Conservation (phyloP, 2,329 filamentous ascomycete species). For the Nothomitra cinnamomea region DNA sequence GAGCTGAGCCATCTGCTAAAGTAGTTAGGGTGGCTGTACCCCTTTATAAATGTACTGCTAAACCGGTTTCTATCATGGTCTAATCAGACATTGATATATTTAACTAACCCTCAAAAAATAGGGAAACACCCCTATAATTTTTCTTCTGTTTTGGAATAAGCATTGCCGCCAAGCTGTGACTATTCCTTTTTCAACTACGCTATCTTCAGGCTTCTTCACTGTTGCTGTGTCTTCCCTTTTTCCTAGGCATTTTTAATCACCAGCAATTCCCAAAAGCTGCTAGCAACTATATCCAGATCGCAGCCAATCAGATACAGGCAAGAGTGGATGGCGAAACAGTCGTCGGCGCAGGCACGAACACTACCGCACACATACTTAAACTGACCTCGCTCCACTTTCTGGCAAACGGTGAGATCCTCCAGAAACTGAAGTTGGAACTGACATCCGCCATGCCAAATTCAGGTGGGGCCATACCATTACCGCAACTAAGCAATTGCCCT, state of each 20-base stretch:
- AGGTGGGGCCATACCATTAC: neutral
- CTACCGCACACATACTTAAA: constrained; percentile 1
- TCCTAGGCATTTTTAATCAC: too few relatives aligned
- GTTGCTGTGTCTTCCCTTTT: too few relatives aligned
- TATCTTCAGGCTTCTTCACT: too few relatives aligned
- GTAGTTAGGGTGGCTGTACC: constrained; percentile 8
- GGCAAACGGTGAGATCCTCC: neutral
- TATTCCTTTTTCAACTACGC: too few relatives aligned
- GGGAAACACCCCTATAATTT: too few relatives aligned
- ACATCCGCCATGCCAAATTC: neutral
- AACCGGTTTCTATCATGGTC: neutral
- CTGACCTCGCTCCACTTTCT: constrained; percentile 1
- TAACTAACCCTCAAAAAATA: neutral
- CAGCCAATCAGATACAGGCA: neutral
- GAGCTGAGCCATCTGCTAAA: constrained; percentile 9
- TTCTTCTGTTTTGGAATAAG: too few relatives aligned
- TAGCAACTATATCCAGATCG: too few relatives aligned
- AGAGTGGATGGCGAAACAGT: neutral
- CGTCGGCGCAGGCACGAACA: neutral
- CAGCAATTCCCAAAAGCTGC: too few relatives aligned
- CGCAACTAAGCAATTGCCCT: constrained; percentile 4
- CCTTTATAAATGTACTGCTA: neutral
- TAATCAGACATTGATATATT: neutral
- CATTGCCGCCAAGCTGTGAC: too few relatives aligned
- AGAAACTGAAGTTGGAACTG: neutral